phyloP scores from a whole-genome alignment of 805 yeast genomes.

The Saccharomycopsis malanga region DNA sequence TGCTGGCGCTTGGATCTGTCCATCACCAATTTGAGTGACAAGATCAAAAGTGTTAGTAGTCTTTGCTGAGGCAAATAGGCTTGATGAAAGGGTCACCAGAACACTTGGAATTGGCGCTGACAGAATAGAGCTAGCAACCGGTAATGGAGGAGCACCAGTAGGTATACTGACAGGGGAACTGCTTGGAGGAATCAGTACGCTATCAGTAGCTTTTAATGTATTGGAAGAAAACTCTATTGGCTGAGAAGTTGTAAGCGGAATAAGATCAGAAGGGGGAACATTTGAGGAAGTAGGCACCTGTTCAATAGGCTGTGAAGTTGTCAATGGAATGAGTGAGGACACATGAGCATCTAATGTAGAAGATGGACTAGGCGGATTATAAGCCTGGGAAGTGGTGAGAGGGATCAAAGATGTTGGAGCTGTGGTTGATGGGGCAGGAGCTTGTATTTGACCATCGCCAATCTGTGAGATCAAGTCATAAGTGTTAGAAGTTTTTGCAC shows the following conservation, averaged over 20 bases:
- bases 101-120: constrained; percentile 22
- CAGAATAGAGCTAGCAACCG: neutral
- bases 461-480: constrained; percentile 26
- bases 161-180: neutral
- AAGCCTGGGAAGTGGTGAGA: neutral
- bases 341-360: neutral
- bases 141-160: neutral
- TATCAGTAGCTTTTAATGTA: too few species aligned
- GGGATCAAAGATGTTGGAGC: neutral
- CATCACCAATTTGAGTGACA: constrained; percentile 38
- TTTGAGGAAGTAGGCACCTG: too few species aligned
- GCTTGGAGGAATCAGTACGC: neutral
- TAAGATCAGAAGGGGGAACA: too few species aligned
- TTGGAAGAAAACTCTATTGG: too few species aligned
- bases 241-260: too few species aligned
- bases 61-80: constrained; percentile 24
- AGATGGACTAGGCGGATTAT: neutral
- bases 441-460: constrained; percentile 29
- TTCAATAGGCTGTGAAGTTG: neutral
- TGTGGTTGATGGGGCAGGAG: too few species aligned
- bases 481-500: constrained; percentile 6
- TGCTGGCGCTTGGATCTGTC: constrained; percentile 33
- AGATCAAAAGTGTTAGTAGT: neutral
- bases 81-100: constrained; percentile 25
- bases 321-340: neutral